Percentiles rank a stretch among this genome's conserved stretches.
Conservation (phyloP, 257 asterid genomes). For the Solanum okadae region DNA sequence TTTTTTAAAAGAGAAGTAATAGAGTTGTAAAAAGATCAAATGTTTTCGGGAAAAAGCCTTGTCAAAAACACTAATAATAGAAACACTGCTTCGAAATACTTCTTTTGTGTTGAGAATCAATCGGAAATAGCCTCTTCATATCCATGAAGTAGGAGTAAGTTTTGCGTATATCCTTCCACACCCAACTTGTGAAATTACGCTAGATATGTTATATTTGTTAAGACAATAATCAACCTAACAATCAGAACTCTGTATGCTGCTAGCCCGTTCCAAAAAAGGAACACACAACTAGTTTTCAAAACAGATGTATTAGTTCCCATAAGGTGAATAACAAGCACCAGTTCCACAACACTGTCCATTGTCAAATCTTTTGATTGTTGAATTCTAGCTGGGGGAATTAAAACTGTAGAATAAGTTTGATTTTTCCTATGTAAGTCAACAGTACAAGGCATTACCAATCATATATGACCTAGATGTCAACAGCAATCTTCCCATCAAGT, state of each 20-base stretch:
- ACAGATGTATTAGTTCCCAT: neutral
- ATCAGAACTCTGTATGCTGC: neutral
- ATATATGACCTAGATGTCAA: constrained; percentile 34
- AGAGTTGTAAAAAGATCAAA: neutral
- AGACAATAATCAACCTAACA: neutral
- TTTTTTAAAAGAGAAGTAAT: neutral
- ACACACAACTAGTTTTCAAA: neutral
- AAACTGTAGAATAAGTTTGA: neutral
- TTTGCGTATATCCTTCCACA: neutral
- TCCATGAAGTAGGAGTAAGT: too few relatives aligned
- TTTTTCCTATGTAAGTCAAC: neutral
- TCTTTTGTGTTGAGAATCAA: too few relatives aligned
- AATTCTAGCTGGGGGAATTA: neutral
- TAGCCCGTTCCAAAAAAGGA: neutral
- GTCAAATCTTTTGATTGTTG: neutral
- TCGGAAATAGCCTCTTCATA: neutral
- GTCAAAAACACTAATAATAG: neutral
- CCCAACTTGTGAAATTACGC: neutral
- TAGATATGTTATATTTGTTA: too few relatives aligned
- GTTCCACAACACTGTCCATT: neutral
- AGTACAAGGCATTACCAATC: neutral
- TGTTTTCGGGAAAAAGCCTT: neutral
- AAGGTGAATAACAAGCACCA: neutral
- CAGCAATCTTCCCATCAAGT: constrained; percentile 59
- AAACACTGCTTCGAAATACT: neutral